A percentile compares a stretch with the other conserved stretches of the same genome.
Conservation (phyloP, 169 alveolate genomes). For the Babesia gibsoni region DNA sequence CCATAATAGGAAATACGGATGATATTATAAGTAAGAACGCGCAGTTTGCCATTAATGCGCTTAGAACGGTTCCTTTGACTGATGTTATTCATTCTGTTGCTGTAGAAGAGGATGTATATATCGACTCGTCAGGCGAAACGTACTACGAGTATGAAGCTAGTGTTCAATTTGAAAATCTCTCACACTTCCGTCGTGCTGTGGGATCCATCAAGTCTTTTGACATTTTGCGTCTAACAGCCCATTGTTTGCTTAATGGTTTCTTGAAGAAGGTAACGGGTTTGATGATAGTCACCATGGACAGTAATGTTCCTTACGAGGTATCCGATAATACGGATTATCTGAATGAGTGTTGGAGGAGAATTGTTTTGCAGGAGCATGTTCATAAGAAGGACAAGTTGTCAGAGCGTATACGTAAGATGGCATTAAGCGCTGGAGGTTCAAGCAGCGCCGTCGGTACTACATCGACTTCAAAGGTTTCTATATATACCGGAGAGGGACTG, state of each 20-base stretch:
- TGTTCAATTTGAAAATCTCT: conserved; percentile 80
- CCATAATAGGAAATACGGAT: conserved; percentile 50
- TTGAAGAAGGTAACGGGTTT: conserved; percentile 40
- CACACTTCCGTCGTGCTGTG: conserved; percentile 69
- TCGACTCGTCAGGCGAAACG: conserved; percentile 32
- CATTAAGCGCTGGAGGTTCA: conserved; percentile 30
- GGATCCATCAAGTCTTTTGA: conserved; percentile 12
- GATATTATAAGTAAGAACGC: conserved; percentile 76
- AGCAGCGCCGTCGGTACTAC: background rate
- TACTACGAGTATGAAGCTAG: conserved; percentile 82
- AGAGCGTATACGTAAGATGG: conserved; percentile 46
- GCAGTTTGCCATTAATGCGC: conserved; percentile 80
- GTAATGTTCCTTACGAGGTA: conserved; percentile 51
- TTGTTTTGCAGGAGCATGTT: conserved; percentile 36
- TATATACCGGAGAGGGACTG: conserved; percentile 57
- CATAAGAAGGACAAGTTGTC: conserved; percentile 53
- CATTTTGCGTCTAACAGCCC: conserved; percentile 37
- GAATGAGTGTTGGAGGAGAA: conserved; percentile 52
- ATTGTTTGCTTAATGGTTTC: conserved; percentile 46
- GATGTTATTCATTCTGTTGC: conserved; percentile 84
- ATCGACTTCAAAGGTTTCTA: conserved; percentile 36
- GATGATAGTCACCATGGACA: conserved; percentile 53
- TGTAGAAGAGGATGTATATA: conserved; percentile 52
- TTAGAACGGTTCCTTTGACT: conserved; percentile 77
- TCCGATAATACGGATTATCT: conserved; percentile 47